Base-by-base conservation (phyloP, 2,329 filamentous ascomycete species). In the Curvularia verruculosa region DNA sequence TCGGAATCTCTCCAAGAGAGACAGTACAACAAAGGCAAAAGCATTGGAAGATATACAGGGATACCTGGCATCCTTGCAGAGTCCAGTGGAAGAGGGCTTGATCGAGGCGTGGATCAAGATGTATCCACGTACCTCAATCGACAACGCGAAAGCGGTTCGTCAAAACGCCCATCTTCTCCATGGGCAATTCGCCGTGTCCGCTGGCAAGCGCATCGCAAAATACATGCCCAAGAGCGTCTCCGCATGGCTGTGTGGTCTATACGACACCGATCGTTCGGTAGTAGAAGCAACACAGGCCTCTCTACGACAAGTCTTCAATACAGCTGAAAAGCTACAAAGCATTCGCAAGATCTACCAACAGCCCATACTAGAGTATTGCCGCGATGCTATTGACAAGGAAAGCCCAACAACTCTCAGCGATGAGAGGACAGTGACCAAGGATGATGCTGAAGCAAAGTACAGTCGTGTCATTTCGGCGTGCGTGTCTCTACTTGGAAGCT, bases 1-100 rank as follows among this genome's bases (percentile, higher is more conserved):
- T 79, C 96, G 97, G 77, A 96, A 96, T 67, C 79, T 97, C 3
- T 84, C 88, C 49, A 99, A 98, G 79, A 96, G 95, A 78, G 94
- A 97, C 79, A 89, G 88, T 69, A 96, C 87, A 10, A 99, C 95
- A 36, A 96, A 96, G 74, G 84, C 89, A 7, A 96, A 94, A 75
- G 94, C 91, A 0, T 80, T 99, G 26, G 93, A 98, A 67, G 94
- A 98, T 50, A 78, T 99, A 19, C 83, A 91, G 46, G 75, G 84
- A 31, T 84, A 89, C 70, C 80, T 91, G 37, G 81, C 84, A 80
- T 75, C 83, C 76, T 40, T 83, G 74, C 73, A 83, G 65, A 85
- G 84, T 24, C 88, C 87, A 29, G 80, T 90, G 18, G 92, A 97
- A 70, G 91, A 96, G 66, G 83, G 87, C 10, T 79, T 98, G n/a